Evolutionary conservation across 257 asterid genomes (phyloP), one percentile per base, ranked within the genome.

Genomic region (Solanum etuberosum): DNA sequence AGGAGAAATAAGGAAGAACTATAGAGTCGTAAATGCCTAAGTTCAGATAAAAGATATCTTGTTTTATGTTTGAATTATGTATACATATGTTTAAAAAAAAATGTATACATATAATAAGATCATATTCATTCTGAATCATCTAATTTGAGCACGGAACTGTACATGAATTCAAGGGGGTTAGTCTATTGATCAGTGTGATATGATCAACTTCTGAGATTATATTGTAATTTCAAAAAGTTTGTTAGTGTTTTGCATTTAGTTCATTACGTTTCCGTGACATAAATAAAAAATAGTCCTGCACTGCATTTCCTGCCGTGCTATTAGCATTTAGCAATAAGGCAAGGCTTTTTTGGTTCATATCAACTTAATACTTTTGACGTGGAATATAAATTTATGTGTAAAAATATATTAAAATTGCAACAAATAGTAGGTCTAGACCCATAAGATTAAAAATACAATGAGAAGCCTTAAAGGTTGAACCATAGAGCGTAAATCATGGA

Each of bases 1-100:
- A 65, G 91, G 91, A 86, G 91, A 91, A 83, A 89, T 91, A 23
- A 86, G 91, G 59, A 86, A 76, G 80, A 91, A 82, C 1, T 91
- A 91, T 81, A 88, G 74, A 38, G 89, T 63, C 2, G 72, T 82
- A 35, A 89, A 89, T 77, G 63, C 84, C n/a, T 77, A 6, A 70
- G 31, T 70, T 7, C n/a, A 25, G 31, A 61, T 61, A 1, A 61
- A 12, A 61, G 29, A 11, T 0, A n/a, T 25, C 15, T 4, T 23
- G 29, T 57, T 57, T 57, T 57, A 20, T 57, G 65, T 57, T 61
- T 23, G 70, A 61, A 61, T 61, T 61, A 23, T n/a, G 70, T n/a
- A 2, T 61, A 9, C 67, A 59, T 59, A 59, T 9, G 67, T 59
- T 20, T 0, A 9, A 9, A 54, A 57, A 57, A 23, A 59, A 51